phyloP scores from a whole-genome alignment of 108 stramenopile genomes.

The Cyclotella sp. region DNA sequence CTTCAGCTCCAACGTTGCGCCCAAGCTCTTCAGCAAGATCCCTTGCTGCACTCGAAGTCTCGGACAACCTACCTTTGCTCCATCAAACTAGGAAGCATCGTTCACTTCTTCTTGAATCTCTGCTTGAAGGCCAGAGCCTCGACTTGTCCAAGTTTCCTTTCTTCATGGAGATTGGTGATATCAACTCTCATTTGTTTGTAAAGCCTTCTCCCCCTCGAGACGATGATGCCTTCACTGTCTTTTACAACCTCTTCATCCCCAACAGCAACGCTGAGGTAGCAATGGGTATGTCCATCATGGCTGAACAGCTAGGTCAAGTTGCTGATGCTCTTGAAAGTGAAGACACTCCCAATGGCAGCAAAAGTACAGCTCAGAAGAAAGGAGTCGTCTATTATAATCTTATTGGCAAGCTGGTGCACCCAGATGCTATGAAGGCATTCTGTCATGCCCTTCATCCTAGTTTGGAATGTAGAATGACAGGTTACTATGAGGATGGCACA shows the following conservation, averaged over 20 bases:
- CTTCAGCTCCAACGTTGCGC: too few species aligned
- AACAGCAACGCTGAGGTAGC: constrained; percentile 12
- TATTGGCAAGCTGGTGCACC: constrained; percentile 39
- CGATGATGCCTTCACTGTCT: constrained; percentile 31
- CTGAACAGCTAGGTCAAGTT: constrained; percentile 52
- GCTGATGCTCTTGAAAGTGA: constrained; percentile 22
- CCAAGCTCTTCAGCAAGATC: too few species aligned
- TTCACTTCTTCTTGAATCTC: too few species aligned
- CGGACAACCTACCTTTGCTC: too few species aligned
- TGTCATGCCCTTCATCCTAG: constrained; percentile 28
- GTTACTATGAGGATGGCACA: constrained; percentile 38
- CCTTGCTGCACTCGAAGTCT: too few species aligned
- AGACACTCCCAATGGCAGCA: not conserved
- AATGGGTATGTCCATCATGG: constrained; percentile 34
- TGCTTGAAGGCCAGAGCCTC: too few species aligned
- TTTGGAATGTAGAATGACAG: constrained; percentile 35
- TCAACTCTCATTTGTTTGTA: not conserved
- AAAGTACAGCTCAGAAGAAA: not conserved
- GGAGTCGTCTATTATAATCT: constrained; percentile 42
- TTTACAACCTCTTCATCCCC: constrained; percentile 54
- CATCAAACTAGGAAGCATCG: too few species aligned
- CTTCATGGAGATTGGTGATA: not conserved
- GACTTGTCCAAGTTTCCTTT: not conserved
- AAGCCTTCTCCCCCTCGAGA: not conserved
- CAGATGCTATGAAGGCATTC: constrained; percentile 26